phyloP scores from a whole-genome alignment of 192 early-diverging fungal species.

The Coemansia sp. region DNA sequence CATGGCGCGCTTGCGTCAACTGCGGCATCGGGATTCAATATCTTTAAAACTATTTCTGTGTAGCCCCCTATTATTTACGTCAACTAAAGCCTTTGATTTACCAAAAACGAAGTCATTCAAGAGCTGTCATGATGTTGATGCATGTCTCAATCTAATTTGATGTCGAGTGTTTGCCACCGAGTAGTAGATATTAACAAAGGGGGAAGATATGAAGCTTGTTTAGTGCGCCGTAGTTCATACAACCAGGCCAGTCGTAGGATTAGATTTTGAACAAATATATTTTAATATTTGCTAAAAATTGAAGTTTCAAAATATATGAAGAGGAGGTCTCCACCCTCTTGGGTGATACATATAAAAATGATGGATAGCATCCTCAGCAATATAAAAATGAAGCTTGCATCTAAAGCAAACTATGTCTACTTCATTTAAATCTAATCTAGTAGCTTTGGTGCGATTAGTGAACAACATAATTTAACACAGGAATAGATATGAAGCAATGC shows the following conservation, averaged over 20 bases:
- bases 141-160: no score
- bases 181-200: no score
- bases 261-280: neutral
- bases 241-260: no score
- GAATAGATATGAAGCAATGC: neutral
- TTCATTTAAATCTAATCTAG: no score
- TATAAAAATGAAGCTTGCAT: neutral
- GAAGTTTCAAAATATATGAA: neutral
- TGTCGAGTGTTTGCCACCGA: no score
- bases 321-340: neutral
- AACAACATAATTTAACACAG: no score
- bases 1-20: constrained; percentile 91
- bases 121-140: no score
- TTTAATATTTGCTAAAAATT: neutral
- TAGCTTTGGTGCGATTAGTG: no score
- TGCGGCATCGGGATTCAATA: constrained; percentile 87
- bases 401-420: neutral
- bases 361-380: neutral
- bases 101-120: neutral
- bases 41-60: constrained; percentile 96
- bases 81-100: neutral
- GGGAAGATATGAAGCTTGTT: no score
- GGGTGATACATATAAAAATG: neutral
- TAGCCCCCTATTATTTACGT: constrained; percentile 30
- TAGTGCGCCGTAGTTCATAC: no score